Evolutionary conservation across 106 monocot genomes (phyloP).

Genomic region (Agapanthus africanus): DNA sequence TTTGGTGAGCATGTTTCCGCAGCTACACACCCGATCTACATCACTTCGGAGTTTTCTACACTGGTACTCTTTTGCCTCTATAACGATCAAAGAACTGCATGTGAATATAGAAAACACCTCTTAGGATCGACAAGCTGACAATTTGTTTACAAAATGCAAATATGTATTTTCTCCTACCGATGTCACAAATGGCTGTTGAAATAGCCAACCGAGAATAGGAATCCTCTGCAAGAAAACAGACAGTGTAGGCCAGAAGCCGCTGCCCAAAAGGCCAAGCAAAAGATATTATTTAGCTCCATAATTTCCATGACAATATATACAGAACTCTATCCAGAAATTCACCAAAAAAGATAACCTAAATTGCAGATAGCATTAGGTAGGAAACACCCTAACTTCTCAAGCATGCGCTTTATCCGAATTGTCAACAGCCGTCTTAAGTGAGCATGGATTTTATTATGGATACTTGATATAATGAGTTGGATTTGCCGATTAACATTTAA

Average conservation of each 20-base stretch:
- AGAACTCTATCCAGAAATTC: too few relatives aligned
- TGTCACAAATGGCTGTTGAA: slow-evolving; percentile 78
- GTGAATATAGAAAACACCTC: not conserved
- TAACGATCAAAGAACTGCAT: slow-evolving; percentile 7
- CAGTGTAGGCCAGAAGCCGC: slow-evolving; percentile 89
- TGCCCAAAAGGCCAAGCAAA: slow-evolving; percentile 19
- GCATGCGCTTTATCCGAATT: too few relatives aligned
- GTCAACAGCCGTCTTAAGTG: too few relatives aligned
- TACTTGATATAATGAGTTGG: too few relatives aligned
- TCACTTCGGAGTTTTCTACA: not conserved
- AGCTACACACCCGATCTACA: not conserved
- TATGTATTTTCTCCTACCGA: slow-evolving; percentile 31
- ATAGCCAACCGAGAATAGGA: slow-evolving; percentile 79
- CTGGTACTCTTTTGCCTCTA: slow-evolving; percentile 11
- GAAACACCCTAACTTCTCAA: too few relatives aligned
- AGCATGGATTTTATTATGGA: too few relatives aligned
- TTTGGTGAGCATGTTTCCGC: not conserved
- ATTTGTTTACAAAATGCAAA: not conserved
- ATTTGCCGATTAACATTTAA: too few relatives aligned
- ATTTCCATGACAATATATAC: too few relatives aligned
- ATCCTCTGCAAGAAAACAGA: slow-evolving; percentile 86
- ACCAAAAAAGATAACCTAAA: too few relatives aligned
- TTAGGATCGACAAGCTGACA: not conserved
- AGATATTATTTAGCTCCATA: too few relatives aligned
- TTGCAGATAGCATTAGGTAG: too few relatives aligned